Conservation (phyloP, 306 rosid species). For the Sechiopsis laciniata region DNA sequence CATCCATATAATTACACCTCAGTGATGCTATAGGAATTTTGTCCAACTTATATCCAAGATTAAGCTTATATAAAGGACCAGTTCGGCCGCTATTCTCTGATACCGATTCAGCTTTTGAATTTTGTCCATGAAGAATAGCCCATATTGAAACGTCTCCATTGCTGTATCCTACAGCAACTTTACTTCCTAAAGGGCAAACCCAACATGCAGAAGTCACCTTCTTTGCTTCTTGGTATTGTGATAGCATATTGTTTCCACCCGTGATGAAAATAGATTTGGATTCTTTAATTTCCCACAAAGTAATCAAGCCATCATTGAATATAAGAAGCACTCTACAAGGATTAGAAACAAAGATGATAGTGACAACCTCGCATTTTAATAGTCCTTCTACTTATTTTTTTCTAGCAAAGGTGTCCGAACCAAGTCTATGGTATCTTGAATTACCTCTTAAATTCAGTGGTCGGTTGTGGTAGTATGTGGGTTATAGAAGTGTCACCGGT, state of each 20-base stretch:
- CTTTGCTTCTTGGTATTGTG: slow-evolving; percentile 51
- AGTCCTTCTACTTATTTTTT: not conserved
- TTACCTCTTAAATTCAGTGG: slow-evolving; percentile 77
- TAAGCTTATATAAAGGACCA: slow-evolving; percentile 60
- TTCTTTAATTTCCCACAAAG: slow-evolving; percentile 65
- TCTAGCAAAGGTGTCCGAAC: not conserved
- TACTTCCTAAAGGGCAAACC: slow-evolving; percentile 79
- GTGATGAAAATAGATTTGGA: slow-evolving; percentile 55
- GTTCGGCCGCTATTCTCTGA: slow-evolving; percentile 34
- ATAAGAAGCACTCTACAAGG: slow-evolving; percentile 62
- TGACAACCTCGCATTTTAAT: not conserved
- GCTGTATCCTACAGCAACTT: slow-evolving; percentile 73
- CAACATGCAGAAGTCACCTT: slow-evolving; percentile 83
- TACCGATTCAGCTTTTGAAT: slow-evolving; percentile 29
- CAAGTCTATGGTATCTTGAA: slow-evolving; percentile 7
- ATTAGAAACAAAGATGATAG: slow-evolving; percentile 10
- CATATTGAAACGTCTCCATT: slow-evolving; percentile 79
- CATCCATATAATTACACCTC: slow-evolving; percentile 71
- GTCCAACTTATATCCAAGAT: slow-evolving; percentile 75
- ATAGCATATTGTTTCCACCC: slow-evolving; percentile 44
- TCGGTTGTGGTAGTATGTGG: slow-evolving; percentile 67
- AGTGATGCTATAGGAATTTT: slow-evolving; percentile 54
- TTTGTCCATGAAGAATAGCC: slow-evolving; percentile 50
- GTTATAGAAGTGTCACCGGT: slow-evolving; percentile 37
- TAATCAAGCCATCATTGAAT: slow-evolving; percentile 53